Evolutionary conservation across 202 grass and related monocot species (phyloP).

Genomic region (Cymbopogon flexuosus): DNA sequence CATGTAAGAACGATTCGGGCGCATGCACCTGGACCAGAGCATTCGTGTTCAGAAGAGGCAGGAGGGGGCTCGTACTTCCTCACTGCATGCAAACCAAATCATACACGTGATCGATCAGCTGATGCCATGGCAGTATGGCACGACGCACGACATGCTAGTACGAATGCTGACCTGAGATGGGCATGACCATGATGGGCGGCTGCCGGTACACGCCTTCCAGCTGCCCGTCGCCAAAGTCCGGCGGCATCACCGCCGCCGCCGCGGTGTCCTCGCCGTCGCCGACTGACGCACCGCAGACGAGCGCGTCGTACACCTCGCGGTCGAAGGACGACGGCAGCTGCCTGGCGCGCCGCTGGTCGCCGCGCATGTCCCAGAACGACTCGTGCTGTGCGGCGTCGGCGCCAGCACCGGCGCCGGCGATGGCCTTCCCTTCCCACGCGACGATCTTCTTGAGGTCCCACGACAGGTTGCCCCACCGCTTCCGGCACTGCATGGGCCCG

Average conservation of each 20-base stretch:
- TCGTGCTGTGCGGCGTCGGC: background rate
- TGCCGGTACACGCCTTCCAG: constrained; percentile 27
- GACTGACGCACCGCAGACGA: constrained; percentile 24
- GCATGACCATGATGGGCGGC: constrained; percentile 46
- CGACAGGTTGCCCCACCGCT: constrained; percentile 87
- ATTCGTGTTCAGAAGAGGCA: constrained; percentile 42
- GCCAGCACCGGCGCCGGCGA: background rate
- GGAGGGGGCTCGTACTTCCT: constrained; percentile 47
- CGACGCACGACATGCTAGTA: background rate
- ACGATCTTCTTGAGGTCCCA: constrained; percentile 90
- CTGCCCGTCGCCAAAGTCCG: constrained; percentile 50
- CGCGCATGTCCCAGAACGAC: constrained; percentile 88
- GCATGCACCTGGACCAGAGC: constrained; percentile 46
- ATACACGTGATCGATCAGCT: background rate
- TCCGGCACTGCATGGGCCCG: constrained; percentile 80
- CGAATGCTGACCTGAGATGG: constrained; percentile 45
- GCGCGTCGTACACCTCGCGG: constrained; percentile 66
- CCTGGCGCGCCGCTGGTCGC: constrained; percentile 70
- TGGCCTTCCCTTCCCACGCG: constrained; percentile 50
- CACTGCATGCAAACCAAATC: constrained; percentile 24
- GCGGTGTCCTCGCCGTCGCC: background rate
- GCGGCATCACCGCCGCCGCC: background rate
- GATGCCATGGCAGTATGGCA: background rate
- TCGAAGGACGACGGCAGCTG: constrained; percentile 78
- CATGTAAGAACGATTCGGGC: background rate